Conservation (phyloP, 179 eudicot genomes). For the Beta macrorhiza region DNA sequence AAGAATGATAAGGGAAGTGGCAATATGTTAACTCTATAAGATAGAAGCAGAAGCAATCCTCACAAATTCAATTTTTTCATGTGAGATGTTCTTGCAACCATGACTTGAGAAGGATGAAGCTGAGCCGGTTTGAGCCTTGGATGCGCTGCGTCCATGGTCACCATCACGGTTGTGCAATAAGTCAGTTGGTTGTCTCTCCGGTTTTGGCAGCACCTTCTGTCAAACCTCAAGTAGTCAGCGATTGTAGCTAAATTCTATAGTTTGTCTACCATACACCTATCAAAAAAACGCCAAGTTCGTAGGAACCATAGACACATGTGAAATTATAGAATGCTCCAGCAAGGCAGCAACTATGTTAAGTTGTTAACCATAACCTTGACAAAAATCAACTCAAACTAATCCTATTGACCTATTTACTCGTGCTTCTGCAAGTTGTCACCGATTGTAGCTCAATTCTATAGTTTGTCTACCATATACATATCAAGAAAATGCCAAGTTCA, state of each 20-base stretch:
- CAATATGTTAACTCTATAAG: background rate
- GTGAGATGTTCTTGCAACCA: background rate
- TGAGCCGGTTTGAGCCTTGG: conserved; percentile 16
- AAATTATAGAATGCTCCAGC: background rate
- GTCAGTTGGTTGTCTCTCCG: background rate
- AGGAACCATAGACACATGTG: background rate
- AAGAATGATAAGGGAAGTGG: background rate
- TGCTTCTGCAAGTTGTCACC: background rate
- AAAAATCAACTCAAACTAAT: background rate
- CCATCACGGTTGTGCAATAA: conserved; percentile 9
- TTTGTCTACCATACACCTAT: background rate
- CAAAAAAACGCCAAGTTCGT: background rate
- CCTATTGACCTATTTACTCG: background rate
- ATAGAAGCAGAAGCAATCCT: conserved; percentile 2
- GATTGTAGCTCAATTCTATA: background rate
- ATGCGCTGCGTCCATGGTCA: background rate
- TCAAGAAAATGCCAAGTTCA: background rate
- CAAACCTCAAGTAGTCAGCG: background rate
- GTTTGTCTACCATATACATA: background rate
- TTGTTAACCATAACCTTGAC: background rate
- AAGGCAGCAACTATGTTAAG: background rate
- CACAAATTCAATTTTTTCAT: conserved; percentile 13
- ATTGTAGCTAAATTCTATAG: background rate
- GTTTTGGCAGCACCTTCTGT: conserved; percentile 10
- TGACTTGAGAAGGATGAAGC: conserved; percentile 7